These are phyloP conservation scores for Ogataea parapolymorpha DNA, from an alignment of 805 yeast genomes.

Conservation along the genomic window DNA sequence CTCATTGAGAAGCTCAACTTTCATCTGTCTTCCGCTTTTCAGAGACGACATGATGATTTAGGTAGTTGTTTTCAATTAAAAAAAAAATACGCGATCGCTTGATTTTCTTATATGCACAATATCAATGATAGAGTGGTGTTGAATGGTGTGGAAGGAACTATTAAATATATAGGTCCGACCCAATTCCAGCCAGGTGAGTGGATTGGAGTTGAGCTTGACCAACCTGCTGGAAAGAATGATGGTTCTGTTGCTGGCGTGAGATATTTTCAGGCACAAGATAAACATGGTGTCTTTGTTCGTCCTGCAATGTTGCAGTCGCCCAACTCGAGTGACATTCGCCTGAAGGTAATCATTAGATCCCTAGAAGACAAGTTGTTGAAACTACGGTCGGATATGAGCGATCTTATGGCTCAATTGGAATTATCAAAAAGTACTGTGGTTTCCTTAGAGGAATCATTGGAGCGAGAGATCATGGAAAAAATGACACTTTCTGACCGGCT, in stretches of 20 bases:
- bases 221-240: conserved; percentile 43
- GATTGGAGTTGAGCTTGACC: conserved; percentile 47
- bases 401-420: conserved; percentile 25
- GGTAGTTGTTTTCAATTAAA: neutral
- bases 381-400: conserved; percentile 29
- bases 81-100: conserved; percentile 3
- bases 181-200: conserved; percentile 59
- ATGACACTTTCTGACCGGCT: conserved; percentile 38
- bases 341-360: neutral
- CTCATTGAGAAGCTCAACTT: conserved; percentile 71
- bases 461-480: conserved; percentile 40
- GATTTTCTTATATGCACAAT: conserved; percentile 1
- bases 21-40: conserved; percentile 38
- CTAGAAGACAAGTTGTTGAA: conserved; percentile 45
- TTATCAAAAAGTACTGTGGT: conserved; percentile 18
- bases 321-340: neutral
- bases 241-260: conserved; percentile 43
- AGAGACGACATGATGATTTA: conserved; percentile 12
- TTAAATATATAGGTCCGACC: conserved; percentile 51
- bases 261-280: conserved; percentile 38
- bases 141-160: conserved; percentile 40
- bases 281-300: conserved; percentile 49
- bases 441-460: conserved; percentile 30
- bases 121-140: conserved; percentile 34
- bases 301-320: conserved; percentile 28